These are phyloP conservation scores for Sanghuangporus baumii DNA, from an alignment of 1,284 basidiomycete genomes.

Conservation along the genomic window DNA sequence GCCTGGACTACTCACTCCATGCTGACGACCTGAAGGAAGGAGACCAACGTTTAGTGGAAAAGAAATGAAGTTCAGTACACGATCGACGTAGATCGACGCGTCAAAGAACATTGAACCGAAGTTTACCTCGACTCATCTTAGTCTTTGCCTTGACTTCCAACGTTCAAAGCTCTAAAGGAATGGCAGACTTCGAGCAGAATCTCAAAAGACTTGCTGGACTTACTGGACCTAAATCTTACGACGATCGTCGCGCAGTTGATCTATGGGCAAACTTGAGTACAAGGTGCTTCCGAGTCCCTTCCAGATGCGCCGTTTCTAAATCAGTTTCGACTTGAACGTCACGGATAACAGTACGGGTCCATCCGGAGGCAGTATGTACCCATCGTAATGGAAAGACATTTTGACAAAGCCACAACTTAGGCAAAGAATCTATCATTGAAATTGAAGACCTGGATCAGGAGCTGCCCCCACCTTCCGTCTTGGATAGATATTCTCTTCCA, in stretches of 20 bases:
- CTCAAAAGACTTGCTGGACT: slow-evolving; percentile 28
- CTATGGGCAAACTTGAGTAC: slow-evolving; percentile 31
- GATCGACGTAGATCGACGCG: slow-evolving; percentile 3
- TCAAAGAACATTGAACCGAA: neutral
- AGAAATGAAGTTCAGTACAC: neutral
- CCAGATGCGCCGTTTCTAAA: no score
- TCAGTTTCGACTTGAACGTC: neutral
- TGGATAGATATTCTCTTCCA: slow-evolving; percentile 19
- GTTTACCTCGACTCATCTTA: neutral
- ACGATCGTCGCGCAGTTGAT: slow-evolving; percentile 29
- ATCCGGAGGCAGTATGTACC: neutral
- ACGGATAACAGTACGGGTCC: neutral
- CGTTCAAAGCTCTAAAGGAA: slow-evolving; percentile 1
- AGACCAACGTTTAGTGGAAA: neutral
- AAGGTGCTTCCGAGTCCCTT: neutral
- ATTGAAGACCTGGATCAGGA: slow-evolving; percentile 16
- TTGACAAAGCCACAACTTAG: neutral
- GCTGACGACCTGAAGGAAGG: slow-evolving; percentile 3
- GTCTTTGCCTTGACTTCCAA: neutral
- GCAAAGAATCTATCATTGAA: slow-evolving; percentile 1
- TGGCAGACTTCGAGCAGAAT: slow-evolving; percentile 25
- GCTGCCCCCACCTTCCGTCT: slow-evolving; percentile 25
- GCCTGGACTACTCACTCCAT: slow-evolving; percentile 12
- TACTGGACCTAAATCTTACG: slow-evolving; percentile 26
- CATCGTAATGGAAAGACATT: neutral